Evolutionary conservation across 2,329 filamentous ascomycete genomes (phyloP).

Genomic region (Cladophialophora immunda): DNA sequence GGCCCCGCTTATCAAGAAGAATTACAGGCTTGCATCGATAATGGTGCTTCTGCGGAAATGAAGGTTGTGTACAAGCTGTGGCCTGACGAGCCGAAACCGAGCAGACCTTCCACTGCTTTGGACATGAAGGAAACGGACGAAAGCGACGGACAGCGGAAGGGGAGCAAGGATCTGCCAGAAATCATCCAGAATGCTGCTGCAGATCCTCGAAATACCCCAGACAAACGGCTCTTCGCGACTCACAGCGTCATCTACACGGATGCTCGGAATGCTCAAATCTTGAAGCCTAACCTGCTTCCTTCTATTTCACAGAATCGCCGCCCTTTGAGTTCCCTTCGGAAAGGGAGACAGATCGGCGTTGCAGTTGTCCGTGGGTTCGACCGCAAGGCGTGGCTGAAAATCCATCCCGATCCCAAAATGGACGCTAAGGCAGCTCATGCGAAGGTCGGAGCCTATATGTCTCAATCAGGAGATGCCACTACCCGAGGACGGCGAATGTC

Average conservation of each 20-base stretch:
- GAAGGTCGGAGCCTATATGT: conserved; percentile 40
- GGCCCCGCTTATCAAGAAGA: conserved; percentile 93
- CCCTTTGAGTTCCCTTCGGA: conserved; percentile 84
- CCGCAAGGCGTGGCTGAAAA: conserved; percentile 75
- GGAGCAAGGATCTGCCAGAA: conserved; percentile 26
- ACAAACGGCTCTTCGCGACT: conserved; percentile 67
- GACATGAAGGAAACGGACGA: conserved; percentile 46
- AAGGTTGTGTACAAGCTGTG: conserved; percentile 87
- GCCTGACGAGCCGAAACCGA: conserved; percentile 61
- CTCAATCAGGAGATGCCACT: conserved; percentile 41
- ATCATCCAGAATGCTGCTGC: conserved; percentile 34
- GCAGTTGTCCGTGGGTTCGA: conserved; percentile 91
- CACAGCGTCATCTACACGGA: conserved; percentile 90
- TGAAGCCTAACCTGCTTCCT: conserved; percentile 85
- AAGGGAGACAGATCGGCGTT: conserved; percentile 81
- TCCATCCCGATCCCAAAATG: conserved; percentile 66
- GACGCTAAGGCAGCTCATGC: conserved; percentile 54
- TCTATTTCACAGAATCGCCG: conserved; percentile 84
- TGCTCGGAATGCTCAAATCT: conserved; percentile 76
- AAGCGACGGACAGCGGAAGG: conserved; percentile 31
- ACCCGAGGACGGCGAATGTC: conserved; percentile 38
- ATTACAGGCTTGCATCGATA: conserved; percentile 85
- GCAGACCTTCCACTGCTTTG: conserved; percentile 48
- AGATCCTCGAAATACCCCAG: conserved; percentile 32
- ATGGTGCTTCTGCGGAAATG: conserved; percentile 87